Evolutionary conservation across 2,329 filamentous ascomycete genomes (phyloP).

Genomic region (Aspergillus fumigatiaffinis): DNA sequence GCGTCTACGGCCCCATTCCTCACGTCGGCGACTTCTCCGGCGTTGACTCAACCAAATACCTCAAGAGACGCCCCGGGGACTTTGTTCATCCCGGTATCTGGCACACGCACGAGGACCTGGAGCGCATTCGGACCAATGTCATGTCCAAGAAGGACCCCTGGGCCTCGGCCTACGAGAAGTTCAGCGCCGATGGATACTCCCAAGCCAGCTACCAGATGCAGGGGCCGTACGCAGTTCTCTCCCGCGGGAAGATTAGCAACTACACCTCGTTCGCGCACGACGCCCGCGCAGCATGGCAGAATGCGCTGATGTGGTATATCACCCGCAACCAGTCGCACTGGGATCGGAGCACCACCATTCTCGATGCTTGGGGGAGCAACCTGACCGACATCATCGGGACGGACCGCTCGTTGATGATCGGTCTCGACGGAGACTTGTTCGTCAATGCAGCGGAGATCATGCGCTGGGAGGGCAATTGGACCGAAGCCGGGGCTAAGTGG

Average conservation of each 20-base stretch:
- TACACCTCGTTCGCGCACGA: slow-evolving; percentile 37
- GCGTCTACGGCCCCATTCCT: slow-evolving; percentile 4
- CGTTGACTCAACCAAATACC: slow-evolving; percentile 6
- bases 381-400: slow-evolving; percentile 14
- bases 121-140: slow-evolving; percentile 16
- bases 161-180: slow-evolving; percentile 30
- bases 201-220: slow-evolving; percentile 12
- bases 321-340: slow-evolving; percentile 35
- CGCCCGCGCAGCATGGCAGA: slow-evolving; percentile 39
- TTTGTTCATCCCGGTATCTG: slow-evolving; percentile 21
- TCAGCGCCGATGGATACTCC: slow-evolving; percentile 26
- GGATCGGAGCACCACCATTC: slow-evolving; percentile 31
- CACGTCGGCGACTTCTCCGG: background rate
- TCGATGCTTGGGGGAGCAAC: slow-evolving; percentile 27
- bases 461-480: slow-evolving; percentile 43
- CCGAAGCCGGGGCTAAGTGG: slow-evolving; percentile 31
- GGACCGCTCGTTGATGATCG: slow-evolving; percentile 34
- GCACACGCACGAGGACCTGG: slow-evolving; percentile 22
- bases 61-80: slow-evolving; percentile 4
- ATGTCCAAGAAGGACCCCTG: slow-evolving; percentile 17
- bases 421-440: slow-evolving; percentile 39
- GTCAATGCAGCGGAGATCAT: slow-evolving; percentile 45
- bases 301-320: slow-evolving; percentile 44
- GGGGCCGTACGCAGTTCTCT: background rate
- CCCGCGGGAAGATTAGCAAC: slow-evolving; percentile 32